phyloP scores from a whole-genome alignment of 139 green algal species.

The Zygnema cylindricum region DNA sequence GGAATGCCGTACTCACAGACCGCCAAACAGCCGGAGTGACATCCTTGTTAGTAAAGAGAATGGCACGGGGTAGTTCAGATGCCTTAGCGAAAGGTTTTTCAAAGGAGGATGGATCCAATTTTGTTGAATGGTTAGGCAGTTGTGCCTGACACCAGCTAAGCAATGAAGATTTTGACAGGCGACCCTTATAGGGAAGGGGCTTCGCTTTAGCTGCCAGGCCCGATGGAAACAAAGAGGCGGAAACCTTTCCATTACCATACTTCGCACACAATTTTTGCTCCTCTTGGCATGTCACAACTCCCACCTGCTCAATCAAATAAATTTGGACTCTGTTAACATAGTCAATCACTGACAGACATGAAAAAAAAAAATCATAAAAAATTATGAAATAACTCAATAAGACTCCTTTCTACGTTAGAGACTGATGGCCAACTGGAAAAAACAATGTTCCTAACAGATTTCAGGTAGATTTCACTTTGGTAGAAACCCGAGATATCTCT shows the following conservation, averaged over 20 bases:
- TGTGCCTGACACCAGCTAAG: background rate
- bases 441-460: too few species aligned
- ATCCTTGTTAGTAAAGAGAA: slow-evolving; percentile 28
- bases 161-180: background rate
- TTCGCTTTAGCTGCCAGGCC: background rate
- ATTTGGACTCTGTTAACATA: too few species aligned
- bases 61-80: background rate
- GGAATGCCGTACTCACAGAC: background rate
- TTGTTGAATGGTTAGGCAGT: slow-evolving; percentile 14
- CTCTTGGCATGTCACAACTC: slow-evolving; percentile 11
- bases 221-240: background rate
- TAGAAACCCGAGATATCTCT: too few species aligned
- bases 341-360: too few species aligned
- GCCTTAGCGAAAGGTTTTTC: background rate
- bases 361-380: too few species aligned
- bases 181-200: background rate
- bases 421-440: too few species aligned
- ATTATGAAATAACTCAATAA: too few species aligned
- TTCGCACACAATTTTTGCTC: background rate
- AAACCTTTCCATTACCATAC: background rate
- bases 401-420: too few species aligned
- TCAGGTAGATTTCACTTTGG: too few species aligned
- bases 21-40: slow-evolving; percentile 14
- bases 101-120: slow-evolving; percentile 8
- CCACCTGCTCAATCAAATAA: too few species aligned